Conservation (phyloP, 208 protist species). For the Trypanosomatidae sp. region DNA sequence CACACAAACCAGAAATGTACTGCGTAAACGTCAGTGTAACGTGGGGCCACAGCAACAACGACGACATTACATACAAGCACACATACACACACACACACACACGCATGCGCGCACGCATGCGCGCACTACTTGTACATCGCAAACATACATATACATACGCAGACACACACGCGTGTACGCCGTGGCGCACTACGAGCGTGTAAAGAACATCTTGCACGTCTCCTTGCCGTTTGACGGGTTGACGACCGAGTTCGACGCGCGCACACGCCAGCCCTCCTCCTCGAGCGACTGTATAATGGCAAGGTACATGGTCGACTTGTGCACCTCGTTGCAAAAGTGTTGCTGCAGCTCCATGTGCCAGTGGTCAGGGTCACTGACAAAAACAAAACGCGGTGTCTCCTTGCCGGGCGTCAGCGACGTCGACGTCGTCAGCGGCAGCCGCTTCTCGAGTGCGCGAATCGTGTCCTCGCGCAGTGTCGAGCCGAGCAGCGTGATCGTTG, state of each 20-base stretch:
- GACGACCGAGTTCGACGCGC: constrained; percentile 44
- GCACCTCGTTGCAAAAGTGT: constrained; percentile 87
- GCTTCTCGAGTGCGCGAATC: constrained; percentile 59
- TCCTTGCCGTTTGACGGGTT: constrained; percentile 33
- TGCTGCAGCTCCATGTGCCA: constrained; percentile 81
- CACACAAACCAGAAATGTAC: no score
- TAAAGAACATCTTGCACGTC: constrained; percentile 80
- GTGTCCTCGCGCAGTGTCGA: constrained; percentile 81
- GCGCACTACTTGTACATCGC: no score
- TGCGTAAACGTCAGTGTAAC: no score
- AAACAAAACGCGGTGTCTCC: constrained; percentile 64
- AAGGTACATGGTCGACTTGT: constrained; percentile 68
- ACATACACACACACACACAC: no score
- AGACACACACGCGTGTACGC: no score
- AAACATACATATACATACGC: no score
- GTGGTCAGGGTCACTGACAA: constrained; percentile 65
- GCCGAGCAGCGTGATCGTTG: constrained; percentile 78
- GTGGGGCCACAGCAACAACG: no score
- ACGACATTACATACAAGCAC: no score
- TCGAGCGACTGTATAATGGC: constrained; percentile 66
- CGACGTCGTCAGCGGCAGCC: constrained; percentile 53
- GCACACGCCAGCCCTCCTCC: constrained; percentile 78
- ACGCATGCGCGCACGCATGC: no score
- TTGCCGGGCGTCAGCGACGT: constrained; percentile 54
- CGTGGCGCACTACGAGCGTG: constrained; percentile 23